Conservation (phyloP, 1,284 basidiomycete species). For the Sporisorium exsertum region DNA sequence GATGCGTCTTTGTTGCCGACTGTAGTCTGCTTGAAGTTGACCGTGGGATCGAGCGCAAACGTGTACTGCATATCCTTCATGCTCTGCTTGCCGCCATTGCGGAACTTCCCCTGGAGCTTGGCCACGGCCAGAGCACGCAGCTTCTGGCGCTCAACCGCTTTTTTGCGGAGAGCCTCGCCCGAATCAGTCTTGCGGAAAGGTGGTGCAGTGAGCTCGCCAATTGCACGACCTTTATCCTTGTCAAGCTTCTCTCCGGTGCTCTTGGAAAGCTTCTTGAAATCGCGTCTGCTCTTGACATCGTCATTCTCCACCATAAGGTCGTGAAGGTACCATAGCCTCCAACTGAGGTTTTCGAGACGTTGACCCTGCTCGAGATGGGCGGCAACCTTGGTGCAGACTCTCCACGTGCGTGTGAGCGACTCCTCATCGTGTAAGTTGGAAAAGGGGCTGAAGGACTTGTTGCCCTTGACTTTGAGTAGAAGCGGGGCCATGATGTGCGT, state of each 20-base stretch:
- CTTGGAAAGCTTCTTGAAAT: conserved; percentile 48
- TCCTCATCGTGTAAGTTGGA: conserved; percentile 57
- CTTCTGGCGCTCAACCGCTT: conserved; percentile 48
- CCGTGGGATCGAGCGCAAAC: conserved; percentile 41
- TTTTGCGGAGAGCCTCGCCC: conserved; percentile 45
- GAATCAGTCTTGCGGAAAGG: conserved; percentile 51
- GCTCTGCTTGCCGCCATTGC: conserved; percentile 34
- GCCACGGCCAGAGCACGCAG: conserved; percentile 47
- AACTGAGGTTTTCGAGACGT: conserved; percentile 60
- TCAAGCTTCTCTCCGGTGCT: conserved; percentile 55
- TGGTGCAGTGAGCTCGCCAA: conserved; percentile 51
- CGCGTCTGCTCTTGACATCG: conserved; percentile 43
- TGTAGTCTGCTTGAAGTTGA: conserved; percentile 50
- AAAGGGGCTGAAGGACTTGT: conserved; percentile 59
- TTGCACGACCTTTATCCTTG: conserved; percentile 43
- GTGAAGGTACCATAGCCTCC: conserved; percentile 59
- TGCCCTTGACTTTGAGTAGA: conserved; percentile 55
- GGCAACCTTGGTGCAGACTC: conserved; percentile 54
- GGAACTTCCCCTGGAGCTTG: conserved; percentile 45
- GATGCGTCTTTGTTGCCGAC: conserved; percentile 39
- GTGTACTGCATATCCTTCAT: conserved; percentile 51
- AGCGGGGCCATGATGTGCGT: conserved; percentile 36
- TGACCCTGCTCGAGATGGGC: conserved; percentile 61
- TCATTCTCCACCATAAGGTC: conserved; percentile 53
- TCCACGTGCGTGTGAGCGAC: conserved; percentile 51